Evolutionary conservation across 805 yeast species (phyloP).

Genomic region (Candida bentonensis): DNA sequence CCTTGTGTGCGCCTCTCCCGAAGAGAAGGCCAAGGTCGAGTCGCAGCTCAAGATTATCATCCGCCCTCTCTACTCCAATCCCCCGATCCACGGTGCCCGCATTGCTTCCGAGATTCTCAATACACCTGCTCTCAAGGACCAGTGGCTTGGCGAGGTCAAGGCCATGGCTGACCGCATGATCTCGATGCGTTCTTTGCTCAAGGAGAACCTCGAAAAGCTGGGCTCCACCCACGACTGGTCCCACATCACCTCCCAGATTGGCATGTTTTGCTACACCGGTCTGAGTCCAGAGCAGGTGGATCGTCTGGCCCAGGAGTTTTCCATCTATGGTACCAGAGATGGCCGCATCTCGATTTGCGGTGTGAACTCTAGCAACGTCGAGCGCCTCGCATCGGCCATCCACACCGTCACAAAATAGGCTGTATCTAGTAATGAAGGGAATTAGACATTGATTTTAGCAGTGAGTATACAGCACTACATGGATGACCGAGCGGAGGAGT

Average conservation of each 20-base stretch:
- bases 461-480: too few species aligned
- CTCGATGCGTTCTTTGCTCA: slow-evolving; percentile 60
- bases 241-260: slow-evolving; percentile 80
- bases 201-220: slow-evolving; percentile 43
- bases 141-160: slow-evolving; percentile 74
- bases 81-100: slow-evolving; percentile 94
- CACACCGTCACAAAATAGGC: slow-evolving; percentile 20
- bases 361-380: slow-evolving; percentile 65
- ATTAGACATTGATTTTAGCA: too few species aligned
- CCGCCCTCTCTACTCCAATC: slow-evolving; percentile 80
- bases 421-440: too few species aligned
- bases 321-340: slow-evolving; percentile 75
- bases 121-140: slow-evolving; percentile 49
- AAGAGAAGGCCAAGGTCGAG: slow-evolving; percentile 40
- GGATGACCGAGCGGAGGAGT: too few species aligned
- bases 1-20: slow-evolving; percentile 32
- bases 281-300: slow-evolving; percentile 61
- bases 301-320: slow-evolving; percentile 55
- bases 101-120: slow-evolving; percentile 64
- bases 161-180: slow-evolving; percentile 80
- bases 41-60: slow-evolving; percentile 67
- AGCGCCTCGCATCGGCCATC: slow-evolving; percentile 29
- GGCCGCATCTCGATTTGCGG: slow-evolving; percentile 92
- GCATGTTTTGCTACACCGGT: slow-evolving; percentile 96
- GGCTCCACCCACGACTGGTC: slow-evolving; percentile 86